Base-by-base conservation (phyloP, 495 filamentous ascomycete genomes). In the Daldinia caldariorum region DNA sequence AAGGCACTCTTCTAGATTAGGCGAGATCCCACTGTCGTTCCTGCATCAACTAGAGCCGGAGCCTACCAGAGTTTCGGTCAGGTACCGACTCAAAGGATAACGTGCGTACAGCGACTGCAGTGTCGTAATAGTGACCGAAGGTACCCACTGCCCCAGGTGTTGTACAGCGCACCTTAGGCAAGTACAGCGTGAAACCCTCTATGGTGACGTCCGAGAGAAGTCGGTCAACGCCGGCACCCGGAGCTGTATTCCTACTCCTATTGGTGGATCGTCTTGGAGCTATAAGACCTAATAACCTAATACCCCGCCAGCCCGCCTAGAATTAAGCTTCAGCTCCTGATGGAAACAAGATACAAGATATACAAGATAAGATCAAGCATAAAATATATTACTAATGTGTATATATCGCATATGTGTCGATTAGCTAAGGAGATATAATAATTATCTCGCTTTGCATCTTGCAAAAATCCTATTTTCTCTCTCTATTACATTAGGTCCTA, bases 151-250 rank as follows among this genome's bases (percentile, higher is more conserved):
- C n/a, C n/a, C n/a, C n/a, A n/a, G n/a, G 26, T 26, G 3, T 26
- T 26, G 26, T 26, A 26, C 26, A 26, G 3, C 3, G 26, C 3
- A 26, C 26, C 26, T 26, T 26, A 3, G 26, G 26, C 26, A 26
- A 26, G 26, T 26, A 26, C 26, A 26, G 26, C 26, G 26, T 26
- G 26, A 26, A 26, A 35, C 6, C 32, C 7, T 35, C 62, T 51
- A 26, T 58, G 60, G 58, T 63, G 29, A 63, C 55, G 69, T 64
- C 69, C 63, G 69, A 71, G 43, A 49, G 55, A 50, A 59, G 59
- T 63, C 69, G 69, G 69, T 67, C 55, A 49, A 51, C 63, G 69
- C 69, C 69, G 69, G 69, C 55, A 64, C 63, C 69, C 62, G 67
- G 47, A 29, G 9, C 32, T 41, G 37, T 12, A 13, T 50, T 69